Evolutionary conservation across 1,284 basidiomycete genomes (phyloP), one percentile per base, ranked within the genome.

Genomic region (Trichosporon ovoides): DNA sequence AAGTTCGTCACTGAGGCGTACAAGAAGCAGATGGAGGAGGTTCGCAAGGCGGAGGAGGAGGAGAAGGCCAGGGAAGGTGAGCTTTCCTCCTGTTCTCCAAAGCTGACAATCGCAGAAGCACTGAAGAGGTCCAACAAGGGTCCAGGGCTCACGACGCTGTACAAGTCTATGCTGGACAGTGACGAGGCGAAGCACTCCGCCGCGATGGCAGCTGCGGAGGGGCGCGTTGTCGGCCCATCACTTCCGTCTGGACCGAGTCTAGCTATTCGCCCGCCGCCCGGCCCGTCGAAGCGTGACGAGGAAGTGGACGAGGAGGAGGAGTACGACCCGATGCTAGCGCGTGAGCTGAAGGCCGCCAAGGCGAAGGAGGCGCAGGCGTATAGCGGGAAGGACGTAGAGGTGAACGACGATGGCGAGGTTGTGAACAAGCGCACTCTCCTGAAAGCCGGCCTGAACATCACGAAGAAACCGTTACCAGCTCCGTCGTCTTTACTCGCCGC

Each of bases 331-430:
- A 60, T 72, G 35, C 65, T 76, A 4, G 71, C 71, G 14, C 63
- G 66, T 33, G 68, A 73, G 61, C 18, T 40, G 31, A 38, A 38
- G 52, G 52, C 36, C 4, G 37, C 37, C n/a, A 28, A 22, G 6
- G 52, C 19, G 18, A 28, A 37, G 34, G 48, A 57, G 43, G 60
- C 64, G 1, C 59, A 57, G 18, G 38, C 60, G 7, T 43, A 55
- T 38, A 60, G 50, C n/a, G 94, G 93, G 18, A 88, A 89, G 74
- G 82, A 86, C n/a, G 87, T 98, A 38, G 94, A 97, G 75, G 80
- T 98, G 52, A 98, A 98, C 76, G 96, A 98, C 74, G 94, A 98
- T 68, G 93, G 93, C 69, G 89, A 96, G 75, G 91, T 98, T 52
- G 88, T 99, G 52, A 94, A 98, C 80, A 93, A 95, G 71, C 87